Base-by-base conservation (phyloP, 257 asterid species). In the Capsicum rhomboideum region DNA sequence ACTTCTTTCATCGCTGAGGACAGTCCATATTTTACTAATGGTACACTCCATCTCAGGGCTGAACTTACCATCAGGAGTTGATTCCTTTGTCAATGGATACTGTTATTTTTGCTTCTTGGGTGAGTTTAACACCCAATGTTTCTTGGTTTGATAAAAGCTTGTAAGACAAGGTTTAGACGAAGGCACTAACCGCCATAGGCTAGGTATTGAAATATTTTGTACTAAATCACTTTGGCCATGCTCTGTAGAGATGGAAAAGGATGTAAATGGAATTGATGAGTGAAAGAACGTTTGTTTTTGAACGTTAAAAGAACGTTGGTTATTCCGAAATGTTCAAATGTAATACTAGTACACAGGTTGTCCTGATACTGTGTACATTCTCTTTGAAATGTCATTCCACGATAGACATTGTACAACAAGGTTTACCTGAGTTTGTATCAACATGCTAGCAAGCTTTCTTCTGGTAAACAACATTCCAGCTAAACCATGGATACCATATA, bases 1-100 rank as follows among this genome's bases (percentile, higher is more conserved):
- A 88, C 90, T 5, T 89, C 94, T 2, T 95, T 95, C 88, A 89
- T 91, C 89, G 98, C 98, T 0, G 98, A 93, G 13, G 98, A 95
- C 82, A 92, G 97, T 72, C 91, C 83, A 0, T 93, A 88, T 79
- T 95, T 95, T 90, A 92, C 91, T 80, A 91, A 92, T 18, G 94
- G 91, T 78, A 83, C 89, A 10, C 93, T 95, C 80, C 98, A 95
- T 86, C 96, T 95, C 29, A 90, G 94, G 87, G 98, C 98, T 3
- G 98, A 93, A 89, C 98, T 95, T 78, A 92, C 98, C 28, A 91
- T 95, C 89, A 92, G 90, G 87, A 89, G 85, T 5, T 85, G 86
- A 86, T 56, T n/a, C n/a, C 49, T 52, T 28, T 52, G 82, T 80
- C 26, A 58, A 29, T 21, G 28, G 53, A 34, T 12, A n/a, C 17